Evolutionary conservation across 768 basidiomycete species (phyloP).

Genomic region (Pisolithus microcarpus): DNA sequence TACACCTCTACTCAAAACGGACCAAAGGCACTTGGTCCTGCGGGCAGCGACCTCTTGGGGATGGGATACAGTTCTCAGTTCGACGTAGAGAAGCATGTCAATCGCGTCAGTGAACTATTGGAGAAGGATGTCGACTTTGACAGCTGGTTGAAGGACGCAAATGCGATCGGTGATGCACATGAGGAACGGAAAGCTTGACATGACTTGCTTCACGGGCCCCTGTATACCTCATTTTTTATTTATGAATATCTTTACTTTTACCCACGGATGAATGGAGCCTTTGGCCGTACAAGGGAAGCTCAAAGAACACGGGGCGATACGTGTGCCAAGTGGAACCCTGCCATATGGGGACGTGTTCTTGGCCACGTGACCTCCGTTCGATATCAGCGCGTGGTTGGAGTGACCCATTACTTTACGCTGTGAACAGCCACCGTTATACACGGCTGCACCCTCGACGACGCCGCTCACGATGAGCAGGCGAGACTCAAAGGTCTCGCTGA

Average conservation of each 20-base stretch:
- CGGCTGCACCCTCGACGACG: conserved; percentile 9
- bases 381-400: conserved; percentile 29
- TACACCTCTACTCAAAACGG: conserved; percentile 31
- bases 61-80: conserved; percentile 53
- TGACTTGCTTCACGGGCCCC: too few relatives aligned
- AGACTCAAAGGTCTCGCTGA: conserved; percentile 41
- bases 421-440: conserved; percentile 16
- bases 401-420: conserved; percentile 8
- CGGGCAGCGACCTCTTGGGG: conserved; percentile 26
- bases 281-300: conserved; percentile 18
- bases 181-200: conserved; percentile 10
- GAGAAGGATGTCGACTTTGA: conserved; percentile 54
- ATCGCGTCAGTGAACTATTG: conserved; percentile 46
- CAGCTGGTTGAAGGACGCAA: conserved; percentile 43
- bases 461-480: conserved; percentile 28
- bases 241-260: conserved; percentile 4
- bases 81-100: conserved; percentile 48
- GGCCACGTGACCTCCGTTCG: conserved; percentile 27
- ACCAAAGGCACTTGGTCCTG: conserved; percentile 11
- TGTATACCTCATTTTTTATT: conserved; percentile 5
- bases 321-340: conserved; percentile 16
- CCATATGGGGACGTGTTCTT: conserved; percentile 14
- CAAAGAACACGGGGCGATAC: conserved; percentile 24
- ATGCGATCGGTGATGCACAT: conserved; percentile 23
- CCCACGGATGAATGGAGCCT: conserved; percentile 1